These are phyloP conservation scores for Sporothrix mexicana DNA, from an alignment of 2,329 filamentous ascomycete species.

Conservation along the genomic window DNA sequence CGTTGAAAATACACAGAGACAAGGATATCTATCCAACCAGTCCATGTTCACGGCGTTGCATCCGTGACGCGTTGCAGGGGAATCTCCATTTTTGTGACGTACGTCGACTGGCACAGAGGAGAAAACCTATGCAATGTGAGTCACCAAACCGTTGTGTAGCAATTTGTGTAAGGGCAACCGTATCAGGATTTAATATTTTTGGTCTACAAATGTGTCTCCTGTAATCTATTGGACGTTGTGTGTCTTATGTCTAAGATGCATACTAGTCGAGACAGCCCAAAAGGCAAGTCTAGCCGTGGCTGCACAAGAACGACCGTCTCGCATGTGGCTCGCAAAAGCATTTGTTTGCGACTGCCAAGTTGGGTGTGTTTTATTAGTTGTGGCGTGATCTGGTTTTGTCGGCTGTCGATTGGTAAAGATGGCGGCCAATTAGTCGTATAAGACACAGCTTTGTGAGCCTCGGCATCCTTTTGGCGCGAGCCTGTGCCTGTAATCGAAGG, in stretches of 20 bases:
- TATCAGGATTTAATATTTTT: too few relatives aligned
- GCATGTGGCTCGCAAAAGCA: not conserved
- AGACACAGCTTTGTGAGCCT: not conserved
- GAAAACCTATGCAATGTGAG: not conserved
- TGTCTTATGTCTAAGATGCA: too few relatives aligned
- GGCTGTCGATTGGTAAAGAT: not conserved
- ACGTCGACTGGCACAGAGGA: not conserved
- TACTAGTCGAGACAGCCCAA: not conserved
- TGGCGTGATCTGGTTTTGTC: not conserved
- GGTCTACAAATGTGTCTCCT: too few relatives aligned
- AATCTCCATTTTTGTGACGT: not conserved
- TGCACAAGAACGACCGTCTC: too few relatives aligned
- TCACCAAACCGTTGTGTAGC: not conserved
- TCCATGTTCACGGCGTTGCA: constrained; percentile 1
- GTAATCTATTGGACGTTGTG: too few relatives aligned
- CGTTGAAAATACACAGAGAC: not conserved
- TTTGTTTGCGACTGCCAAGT: not conserved
- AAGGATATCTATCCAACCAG: not conserved
- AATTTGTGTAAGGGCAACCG: not conserved
- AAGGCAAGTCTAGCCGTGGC: not conserved
- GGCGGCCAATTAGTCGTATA: too few relatives aligned
- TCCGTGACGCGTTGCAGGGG: not conserved
- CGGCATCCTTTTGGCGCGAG: not conserved
- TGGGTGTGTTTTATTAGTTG: not conserved
- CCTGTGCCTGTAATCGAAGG: too few relatives aligned